Evolutionary conservation across 2,329 filamentous ascomycete species (phyloP).

Genomic region (Neocatenulostroma microsporum): DNA sequence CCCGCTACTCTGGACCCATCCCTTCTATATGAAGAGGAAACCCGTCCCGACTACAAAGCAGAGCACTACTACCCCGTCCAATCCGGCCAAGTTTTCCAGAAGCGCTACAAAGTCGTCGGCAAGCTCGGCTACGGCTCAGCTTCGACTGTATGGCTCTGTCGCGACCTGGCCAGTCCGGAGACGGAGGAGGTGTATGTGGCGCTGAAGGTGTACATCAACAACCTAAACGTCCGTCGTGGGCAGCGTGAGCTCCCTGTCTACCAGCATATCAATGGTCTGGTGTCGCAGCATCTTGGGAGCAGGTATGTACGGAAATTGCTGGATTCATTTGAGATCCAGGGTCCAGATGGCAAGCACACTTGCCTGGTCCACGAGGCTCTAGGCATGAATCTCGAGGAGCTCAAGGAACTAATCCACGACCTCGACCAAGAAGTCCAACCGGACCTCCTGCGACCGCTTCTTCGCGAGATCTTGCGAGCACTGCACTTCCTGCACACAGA

Average conservation of each 20-base stretch:
- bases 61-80: slow-evolving; percentile 32
- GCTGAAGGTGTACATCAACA: slow-evolving; percentile 28
- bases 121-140: slow-evolving; percentile 39
- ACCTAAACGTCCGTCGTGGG: slow-evolving; percentile 24
- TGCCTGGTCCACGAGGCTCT: slow-evolving; percentile 31
- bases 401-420: slow-evolving; percentile 24
- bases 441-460: slow-evolving; percentile 12
- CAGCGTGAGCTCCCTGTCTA: slow-evolving; percentile 29
- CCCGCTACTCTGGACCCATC: no score
- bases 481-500: slow-evolving; percentile 25
- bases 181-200: slow-evolving; percentile 19
- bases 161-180: slow-evolving; percentile 26
- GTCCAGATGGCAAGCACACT: slow-evolving; percentile 30
- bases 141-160: slow-evolving; percentile 40
- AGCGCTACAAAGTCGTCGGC: slow-evolving; percentile 32
- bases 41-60: slow-evolving; percentile 17
- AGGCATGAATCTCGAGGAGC: slow-evolving; percentile 32
- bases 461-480: slow-evolving; percentile 20
- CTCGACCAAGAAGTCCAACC: slow-evolving; percentile 6
- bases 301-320: slow-evolving; percentile 27
- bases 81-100: slow-evolving; percentile 29
- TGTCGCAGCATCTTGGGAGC: slow-evolving; percentile 23
- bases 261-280: slow-evolving; percentile 14
- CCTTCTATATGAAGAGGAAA: slow-evolving; percentile 24
- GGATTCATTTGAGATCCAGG: slow-evolving; percentile 30